Conservation (phyloP, 345 rosid species). For the Eutrema heterophyllum region DNA sequence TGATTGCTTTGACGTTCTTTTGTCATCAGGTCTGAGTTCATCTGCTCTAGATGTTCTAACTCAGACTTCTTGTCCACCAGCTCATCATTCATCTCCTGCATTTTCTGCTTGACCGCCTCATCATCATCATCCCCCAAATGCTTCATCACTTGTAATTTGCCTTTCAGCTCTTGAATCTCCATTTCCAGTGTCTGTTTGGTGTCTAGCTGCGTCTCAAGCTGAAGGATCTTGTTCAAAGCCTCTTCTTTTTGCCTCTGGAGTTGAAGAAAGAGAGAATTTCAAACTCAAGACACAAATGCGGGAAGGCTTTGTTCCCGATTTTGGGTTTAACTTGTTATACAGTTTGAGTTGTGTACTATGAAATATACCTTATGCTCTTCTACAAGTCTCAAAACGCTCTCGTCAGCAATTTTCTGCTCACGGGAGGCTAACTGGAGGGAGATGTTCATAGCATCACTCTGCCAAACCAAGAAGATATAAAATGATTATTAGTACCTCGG, state of each 20-base stretch:
- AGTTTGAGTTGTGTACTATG: background rate
- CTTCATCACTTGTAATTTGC: slow-evolving; percentile 75
- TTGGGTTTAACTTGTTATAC: background rate
- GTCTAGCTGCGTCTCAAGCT: slow-evolving; percentile 67
- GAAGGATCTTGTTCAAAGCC: slow-evolving; percentile 56
- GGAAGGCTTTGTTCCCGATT: background rate
- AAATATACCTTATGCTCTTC: slow-evolving; percentile 75
- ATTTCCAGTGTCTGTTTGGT: slow-evolving; percentile 79
- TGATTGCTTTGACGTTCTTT: slow-evolving; percentile 45
- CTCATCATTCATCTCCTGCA: slow-evolving; percentile 71
- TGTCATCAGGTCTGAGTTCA: slow-evolving; percentile 28
- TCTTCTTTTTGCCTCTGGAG: slow-evolving; percentile 82
- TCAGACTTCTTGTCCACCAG: slow-evolving; percentile 46
- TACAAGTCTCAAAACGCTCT: slow-evolving; percentile 65
- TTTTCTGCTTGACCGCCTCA: slow-evolving; percentile 60
- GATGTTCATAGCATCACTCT: slow-evolving; percentile 60
- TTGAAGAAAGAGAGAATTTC: background rate
- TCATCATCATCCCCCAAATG: slow-evolving; percentile 82
- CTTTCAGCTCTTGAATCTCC: slow-evolving; percentile 86
- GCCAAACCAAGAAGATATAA: slow-evolving; percentile 18
- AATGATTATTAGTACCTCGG: slow-evolving; percentile 2
- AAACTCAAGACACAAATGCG: slow-evolving; percentile 12
- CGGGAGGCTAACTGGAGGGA: slow-evolving; percentile 70
- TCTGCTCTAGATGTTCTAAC: slow-evolving; percentile 31
- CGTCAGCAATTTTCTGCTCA: slow-evolving; percentile 83